These are phyloP conservation scores for Paradendryphiella salina DNA, from an alignment of 2,329 filamentous ascomycete species.

Conservation along the genomic window DNA sequence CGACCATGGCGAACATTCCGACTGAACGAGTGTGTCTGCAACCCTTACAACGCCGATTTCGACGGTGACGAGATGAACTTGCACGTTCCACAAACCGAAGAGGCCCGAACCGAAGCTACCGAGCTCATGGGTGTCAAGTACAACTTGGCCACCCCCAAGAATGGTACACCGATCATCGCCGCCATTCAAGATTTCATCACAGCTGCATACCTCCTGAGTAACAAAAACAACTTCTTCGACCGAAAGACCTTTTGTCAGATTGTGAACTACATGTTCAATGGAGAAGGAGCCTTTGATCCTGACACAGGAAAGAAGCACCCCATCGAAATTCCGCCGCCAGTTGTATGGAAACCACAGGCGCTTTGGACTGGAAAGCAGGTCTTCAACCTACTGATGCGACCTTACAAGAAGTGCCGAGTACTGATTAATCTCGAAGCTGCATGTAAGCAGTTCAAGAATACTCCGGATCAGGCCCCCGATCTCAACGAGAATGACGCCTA, in stretches of 20 bases:
- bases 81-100: constrained; percentile 96
- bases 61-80: constrained; percentile 99
- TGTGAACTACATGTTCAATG: constrained; percentile 91
- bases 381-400: constrained; percentile 88
- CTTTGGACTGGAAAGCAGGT: constrained; percentile 98
- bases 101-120: constrained; percentile 91
- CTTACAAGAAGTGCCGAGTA: constrained; percentile 80
- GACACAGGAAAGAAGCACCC: constrained; percentile 57
- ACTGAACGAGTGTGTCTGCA: constrained; percentile 96
- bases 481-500: constrained; percentile 76
- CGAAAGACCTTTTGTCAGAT: constrained; percentile 85
- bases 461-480: constrained; percentile 70
- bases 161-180: constrained; percentile 96
- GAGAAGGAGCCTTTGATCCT: constrained; percentile 57
- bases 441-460: constrained; percentile 76
- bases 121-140: constrained; percentile 98
- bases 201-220: constrained; percentile 85
- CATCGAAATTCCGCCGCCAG: constrained; percentile 83
- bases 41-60: constrained; percentile 98
- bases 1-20: constrained; percentile 95
- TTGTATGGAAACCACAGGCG: constrained; percentile 80
- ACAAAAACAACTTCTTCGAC: constrained; percentile 91
- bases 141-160: constrained; percentile 93
- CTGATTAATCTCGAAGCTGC: constrained; percentile 91
- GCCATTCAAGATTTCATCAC: constrained; percentile 99